phyloP scores from a whole-genome alignment of 2,329 filamentous ascomycete genomes.

The Xylariaceae sp. region DNA sequence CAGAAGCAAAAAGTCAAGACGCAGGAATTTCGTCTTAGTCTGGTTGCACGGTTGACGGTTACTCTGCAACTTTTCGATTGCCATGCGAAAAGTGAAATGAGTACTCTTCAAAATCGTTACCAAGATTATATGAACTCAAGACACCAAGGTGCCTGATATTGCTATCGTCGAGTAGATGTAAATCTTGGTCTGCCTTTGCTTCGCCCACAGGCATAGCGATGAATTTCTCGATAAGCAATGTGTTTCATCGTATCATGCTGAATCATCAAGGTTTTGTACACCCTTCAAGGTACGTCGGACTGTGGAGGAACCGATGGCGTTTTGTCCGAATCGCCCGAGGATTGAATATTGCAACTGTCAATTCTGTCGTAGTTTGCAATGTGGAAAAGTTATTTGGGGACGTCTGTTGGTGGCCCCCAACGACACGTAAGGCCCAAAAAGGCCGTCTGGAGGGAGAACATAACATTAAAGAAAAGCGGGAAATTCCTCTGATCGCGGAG shows the following conservation, averaged over 20 bases:
- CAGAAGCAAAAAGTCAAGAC: neutral
- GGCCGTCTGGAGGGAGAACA: neutral
- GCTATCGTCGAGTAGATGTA: constrained; percentile 1
- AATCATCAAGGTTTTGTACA: constrained; percentile 1
- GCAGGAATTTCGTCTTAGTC: neutral
- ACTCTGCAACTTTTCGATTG: neutral
- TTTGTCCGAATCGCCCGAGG: neutral
- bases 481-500: neutral
- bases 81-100: constrained; percentile 4
- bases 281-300: neutral
- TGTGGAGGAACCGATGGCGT: neutral
- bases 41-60: neutral
- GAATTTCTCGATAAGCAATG: constrained; percentile 14
- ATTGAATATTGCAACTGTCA: neutral
- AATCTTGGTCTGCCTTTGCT: neutral
- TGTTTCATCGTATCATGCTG: constrained; percentile 9
- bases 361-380: neutral
- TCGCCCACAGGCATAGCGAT: constrained; percentile 5
- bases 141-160: neutral
- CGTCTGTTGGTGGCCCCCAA: neutral
- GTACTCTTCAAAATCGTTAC: neutral
- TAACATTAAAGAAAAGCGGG: neutral
- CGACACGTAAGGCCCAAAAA: neutral
- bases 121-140: constrained; percentile 1
- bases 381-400: neutral